Evolutionary conservation across 2,329 filamentous ascomycete species (phyloP).

Genomic region (Chrysoporthe cubensis): DNA sequence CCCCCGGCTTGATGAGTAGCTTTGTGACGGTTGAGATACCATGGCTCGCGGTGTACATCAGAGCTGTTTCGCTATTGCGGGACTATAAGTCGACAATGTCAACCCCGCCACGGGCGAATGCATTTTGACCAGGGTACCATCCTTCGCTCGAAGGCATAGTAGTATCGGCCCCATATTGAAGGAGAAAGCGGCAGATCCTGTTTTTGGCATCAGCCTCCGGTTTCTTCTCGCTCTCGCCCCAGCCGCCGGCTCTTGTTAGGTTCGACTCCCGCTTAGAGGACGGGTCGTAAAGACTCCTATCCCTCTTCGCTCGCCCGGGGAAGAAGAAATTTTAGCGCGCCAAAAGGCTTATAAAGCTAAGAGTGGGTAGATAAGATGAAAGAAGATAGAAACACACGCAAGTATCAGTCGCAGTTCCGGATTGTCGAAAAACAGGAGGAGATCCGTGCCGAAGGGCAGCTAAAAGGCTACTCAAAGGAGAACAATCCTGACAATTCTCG

Average conservation of each 20-base stretch:
- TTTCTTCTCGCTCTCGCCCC: not conserved
- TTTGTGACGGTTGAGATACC: not conserved
- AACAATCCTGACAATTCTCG: no score
- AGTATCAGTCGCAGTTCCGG: not conserved
- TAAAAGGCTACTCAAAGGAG: not conserved
- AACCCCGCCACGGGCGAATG: not conserved
- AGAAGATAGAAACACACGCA: not conserved
- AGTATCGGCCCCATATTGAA: not conserved
- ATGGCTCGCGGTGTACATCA: not conserved
- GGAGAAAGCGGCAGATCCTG: not conserved
- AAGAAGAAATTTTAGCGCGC: not conserved
- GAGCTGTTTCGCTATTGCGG: not conserved
- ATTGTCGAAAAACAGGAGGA: not conserved
- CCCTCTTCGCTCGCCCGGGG: not conserved
- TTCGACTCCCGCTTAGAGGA: not conserved
- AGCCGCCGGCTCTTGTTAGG: not conserved
- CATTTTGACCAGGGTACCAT: not conserved
- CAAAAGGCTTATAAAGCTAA: not conserved
- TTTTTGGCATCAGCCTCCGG: not conserved
- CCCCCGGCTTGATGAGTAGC: not conserved
- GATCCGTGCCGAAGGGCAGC: not conserved
- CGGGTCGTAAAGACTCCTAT: not conserved
- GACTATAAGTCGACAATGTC: not conserved
- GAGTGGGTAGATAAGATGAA: not conserved
- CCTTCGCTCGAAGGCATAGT: not conserved